Conservation (phyloP, 805 yeast species). For the Tetrapisispora phaffii region DNA sequence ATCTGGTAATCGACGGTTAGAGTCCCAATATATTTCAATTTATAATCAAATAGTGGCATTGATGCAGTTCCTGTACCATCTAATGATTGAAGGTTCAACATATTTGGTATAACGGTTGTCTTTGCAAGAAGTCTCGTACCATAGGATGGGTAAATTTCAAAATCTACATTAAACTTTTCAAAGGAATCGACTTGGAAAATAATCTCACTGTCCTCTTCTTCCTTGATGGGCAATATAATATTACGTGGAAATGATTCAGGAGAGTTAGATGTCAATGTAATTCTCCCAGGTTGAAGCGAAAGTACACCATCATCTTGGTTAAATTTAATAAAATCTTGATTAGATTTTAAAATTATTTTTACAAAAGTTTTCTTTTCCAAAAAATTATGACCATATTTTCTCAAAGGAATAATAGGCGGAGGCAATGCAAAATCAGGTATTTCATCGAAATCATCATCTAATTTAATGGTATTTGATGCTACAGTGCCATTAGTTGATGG, state of each 20-base stretch:
- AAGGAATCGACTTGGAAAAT: constrained; percentile 79
- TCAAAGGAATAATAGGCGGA: constrained; percentile 88
- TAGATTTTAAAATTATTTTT: constrained; percentile 57
- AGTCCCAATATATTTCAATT: constrained; percentile 76
- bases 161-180: constrained; percentile 65
- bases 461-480: constrained; percentile 13
- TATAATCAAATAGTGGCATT: constrained; percentile 71
- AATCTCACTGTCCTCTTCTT: constrained; percentile 48
- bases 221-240: constrained; percentile 61
- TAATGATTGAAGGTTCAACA: constrained; percentile 30
- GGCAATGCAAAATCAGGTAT: constrained; percentile 90
- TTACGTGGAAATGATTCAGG: constrained; percentile 85
- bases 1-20: constrained; percentile 68
- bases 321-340: constrained; percentile 36
- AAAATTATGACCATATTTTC: constrained; percentile 93
- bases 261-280: constrained; percentile 67
- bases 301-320: constrained; percentile 35
- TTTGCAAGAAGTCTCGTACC: constrained; percentile 90
- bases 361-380: constrained; percentile 80
- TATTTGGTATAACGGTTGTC: constrained; percentile 60
- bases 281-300: constrained; percentile 59
- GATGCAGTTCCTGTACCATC: constrained; percentile 25
- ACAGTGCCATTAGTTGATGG: constrained; percentile 3
- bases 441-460: constrained; percentile 35
- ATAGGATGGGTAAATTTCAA: constrained; percentile 87